Base-by-base conservation (phyloP, 768 basidiomycete species). In the Thelephora ganbajun region DNA sequence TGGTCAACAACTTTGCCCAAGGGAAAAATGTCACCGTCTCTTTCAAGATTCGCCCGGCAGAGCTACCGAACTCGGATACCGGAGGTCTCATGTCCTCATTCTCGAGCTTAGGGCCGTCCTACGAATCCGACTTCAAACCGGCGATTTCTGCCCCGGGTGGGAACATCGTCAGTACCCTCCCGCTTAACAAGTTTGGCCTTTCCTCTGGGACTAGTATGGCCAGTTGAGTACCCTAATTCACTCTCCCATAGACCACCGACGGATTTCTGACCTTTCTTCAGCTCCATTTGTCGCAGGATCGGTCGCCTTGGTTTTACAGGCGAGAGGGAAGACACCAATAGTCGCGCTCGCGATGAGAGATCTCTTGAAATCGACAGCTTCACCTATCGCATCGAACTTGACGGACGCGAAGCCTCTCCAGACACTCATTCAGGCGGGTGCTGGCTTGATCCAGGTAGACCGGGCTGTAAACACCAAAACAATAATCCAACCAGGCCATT, bases 111-210 rank as follows among this genome's bases (percentile, higher is more conserved):
- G 80, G 80, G 1, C 79, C 79, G 1, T 68, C 74, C 3, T 72
- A 77, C 55, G 78, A 81, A 54, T 65, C 77, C 51, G 70, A 63
- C 63, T 72, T 73, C 66, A 76, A 76, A 47, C 74, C 76, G 9
- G 65, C 73, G 11, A 57, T 78, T 45, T 63, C 73, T 23, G 71
- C 75, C 5, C 74, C 75, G 0, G 76, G 76, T 9, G 73, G 73
- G 1, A 69, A 70, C 55, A 73, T 74, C 44, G 54, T 74, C 20
- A 72, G 70, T 0, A 72, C 73, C 1, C 57, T 66, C 26, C 59
- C 66, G 6, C 54, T 66, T 6, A 72, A 70, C 9, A 57, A 55
- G 20, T 73, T 60, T 49, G 69, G 56, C 2, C 60, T 71, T 16
- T 49, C 58, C 20, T 72, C 69, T 2, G 72, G 71, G 19, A 72